Evolutionary conservation across 371 early-diverging fungal species (phyloP), one percentile per base, ranked within the genome.

Genomic region (Mortierella sp.): DNA sequence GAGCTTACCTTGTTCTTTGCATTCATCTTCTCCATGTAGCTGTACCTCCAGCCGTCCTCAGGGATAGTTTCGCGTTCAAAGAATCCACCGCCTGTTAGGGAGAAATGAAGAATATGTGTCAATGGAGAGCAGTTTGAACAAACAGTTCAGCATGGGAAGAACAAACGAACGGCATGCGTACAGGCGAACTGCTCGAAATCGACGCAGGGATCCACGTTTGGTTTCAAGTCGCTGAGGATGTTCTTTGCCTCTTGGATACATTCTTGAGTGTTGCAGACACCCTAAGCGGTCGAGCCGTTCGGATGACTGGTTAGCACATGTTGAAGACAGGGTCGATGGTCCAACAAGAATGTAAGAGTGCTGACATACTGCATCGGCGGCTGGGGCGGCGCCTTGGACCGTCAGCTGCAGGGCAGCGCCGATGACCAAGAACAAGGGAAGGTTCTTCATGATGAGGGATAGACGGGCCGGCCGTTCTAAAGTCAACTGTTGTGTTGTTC

Each of bases 11-110:
- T 30, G 47, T 57, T 57, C 28, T 47, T 26, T 2, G 19, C 14
- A 4, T 45, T 8, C 19, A 57, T 16, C 2, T 19, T 9, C 8
- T 10, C 9, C 19, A 31, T 8, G 21, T 57, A 19, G 12, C 21
- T 21, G 21, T 46, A 10, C 13, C 9, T 27, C 28, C 5, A 3
- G 4, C 2, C 9, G 4, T 21, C 58, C 3, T 43, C 21, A 38
- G 58, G 47, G 21, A 57, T 57, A 4, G 13, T 9, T 23, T 34
- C 39, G 49, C 58, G 58, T 21, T 47, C 49, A 38, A 34, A 48
- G n/a, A 58, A 58, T 18, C 45, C 58, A 24, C 58, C 58, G 28
- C 58, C 58, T 58, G 45, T 43, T 34, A 7, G 34, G n/a, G n/a
- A n/a, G n/a, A n/a, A n/a, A n/a, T n/a, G n/a, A n/a, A n/a, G n/a